These are phyloP conservation scores for Ogataea trehaloabstinens DNA, from an alignment of 805 yeast genomes.

Conservation along the genomic window DNA sequence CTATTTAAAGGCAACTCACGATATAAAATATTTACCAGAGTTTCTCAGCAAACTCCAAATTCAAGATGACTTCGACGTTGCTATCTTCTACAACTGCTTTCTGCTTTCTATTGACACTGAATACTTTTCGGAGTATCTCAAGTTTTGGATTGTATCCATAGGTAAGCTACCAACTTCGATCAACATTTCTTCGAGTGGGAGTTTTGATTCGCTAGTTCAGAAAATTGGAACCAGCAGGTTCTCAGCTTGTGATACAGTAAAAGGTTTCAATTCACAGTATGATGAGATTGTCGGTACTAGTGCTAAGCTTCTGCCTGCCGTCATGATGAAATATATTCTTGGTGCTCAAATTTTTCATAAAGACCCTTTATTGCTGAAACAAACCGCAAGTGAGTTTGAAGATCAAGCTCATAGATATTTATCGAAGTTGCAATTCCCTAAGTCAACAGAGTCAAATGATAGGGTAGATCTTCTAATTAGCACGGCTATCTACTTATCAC, in stretches of 20 bases:
- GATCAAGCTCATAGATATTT: slow-evolving; percentile 15
- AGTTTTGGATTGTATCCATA: slow-evolving; percentile 11
- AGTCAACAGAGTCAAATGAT: slow-evolving; percentile 36
- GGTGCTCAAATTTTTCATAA: slow-evolving; percentile 16
- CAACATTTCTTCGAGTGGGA: slow-evolving; percentile 12
- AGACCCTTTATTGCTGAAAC: background rate
- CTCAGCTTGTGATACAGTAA: slow-evolving; percentile 5
- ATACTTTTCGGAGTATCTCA: slow-evolving; percentile 6
- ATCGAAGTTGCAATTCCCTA: slow-evolving; percentile 39
- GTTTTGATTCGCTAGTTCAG: background rate
- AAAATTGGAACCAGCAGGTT: background rate
- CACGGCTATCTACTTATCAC: slow-evolving; percentile 20
- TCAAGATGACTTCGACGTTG: slow-evolving; percentile 3
- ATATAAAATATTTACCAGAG: background rate
- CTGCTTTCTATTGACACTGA: slow-evolving; percentile 7
- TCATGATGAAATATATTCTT: slow-evolving; percentile 15
- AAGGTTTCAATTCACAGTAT: slow-evolving; percentile 6
- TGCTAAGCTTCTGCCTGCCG: slow-evolving; percentile 5
- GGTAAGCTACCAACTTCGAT: slow-evolving; percentile 20
- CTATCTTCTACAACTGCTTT: slow-evolving; percentile 10
- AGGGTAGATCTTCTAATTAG: slow-evolving; percentile 34
- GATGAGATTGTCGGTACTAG: slow-evolving; percentile 4
- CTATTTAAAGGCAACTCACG: background rate
- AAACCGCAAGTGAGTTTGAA: slow-evolving; percentile 8
- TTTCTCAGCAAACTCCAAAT: background rate